Evolutionary conservation across 805 yeast species (phyloP).

Genomic region (Debaryomyces hansenii): DNA sequence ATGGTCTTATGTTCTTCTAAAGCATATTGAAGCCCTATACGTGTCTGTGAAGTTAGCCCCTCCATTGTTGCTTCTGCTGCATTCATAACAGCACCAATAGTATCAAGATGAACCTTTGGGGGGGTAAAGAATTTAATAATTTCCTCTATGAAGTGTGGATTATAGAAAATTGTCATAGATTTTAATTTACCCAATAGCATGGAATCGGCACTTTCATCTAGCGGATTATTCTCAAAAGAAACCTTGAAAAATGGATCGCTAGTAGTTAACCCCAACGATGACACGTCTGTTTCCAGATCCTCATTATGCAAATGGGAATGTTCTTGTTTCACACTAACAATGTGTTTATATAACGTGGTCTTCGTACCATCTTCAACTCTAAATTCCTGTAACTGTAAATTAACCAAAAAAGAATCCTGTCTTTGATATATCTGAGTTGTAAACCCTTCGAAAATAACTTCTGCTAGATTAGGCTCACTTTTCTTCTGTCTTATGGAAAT

Average conservation of each 20-base stretch:
- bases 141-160: conserved; percentile 78
- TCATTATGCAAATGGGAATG: conserved; percentile 37
- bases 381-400: conserved; percentile 76
- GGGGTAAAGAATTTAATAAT: conserved; percentile 79
- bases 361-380: conserved; percentile 85
- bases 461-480: conserved; percentile 56
- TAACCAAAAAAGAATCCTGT: conserved; percentile 71
- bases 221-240: conserved; percentile 82
- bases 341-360: conserved; percentile 76
- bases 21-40: conserved; percentile 90
- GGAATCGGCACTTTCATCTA: conserved; percentile 82
- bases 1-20: conserved; percentile 92
- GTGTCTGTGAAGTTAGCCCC: conserved; percentile 83
- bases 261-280: neutral
- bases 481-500: conserved; percentile 54
- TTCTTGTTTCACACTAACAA: conserved; percentile 77
- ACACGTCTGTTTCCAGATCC: conserved; percentile 5
- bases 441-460: conserved; percentile 81
- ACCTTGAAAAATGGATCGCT: conserved; percentile 75
- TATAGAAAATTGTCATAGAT: conserved; percentile 88
- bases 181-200: conserved; percentile 68
- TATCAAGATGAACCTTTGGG: conserved; percentile 80
- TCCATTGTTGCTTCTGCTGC: conserved; percentile 96
- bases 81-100: conserved; percentile 84
- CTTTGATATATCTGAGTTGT: conserved; percentile 70